phyloP scores from a whole-genome alignment of 208 protist genomes.

The Phytomonas francai region DNA sequence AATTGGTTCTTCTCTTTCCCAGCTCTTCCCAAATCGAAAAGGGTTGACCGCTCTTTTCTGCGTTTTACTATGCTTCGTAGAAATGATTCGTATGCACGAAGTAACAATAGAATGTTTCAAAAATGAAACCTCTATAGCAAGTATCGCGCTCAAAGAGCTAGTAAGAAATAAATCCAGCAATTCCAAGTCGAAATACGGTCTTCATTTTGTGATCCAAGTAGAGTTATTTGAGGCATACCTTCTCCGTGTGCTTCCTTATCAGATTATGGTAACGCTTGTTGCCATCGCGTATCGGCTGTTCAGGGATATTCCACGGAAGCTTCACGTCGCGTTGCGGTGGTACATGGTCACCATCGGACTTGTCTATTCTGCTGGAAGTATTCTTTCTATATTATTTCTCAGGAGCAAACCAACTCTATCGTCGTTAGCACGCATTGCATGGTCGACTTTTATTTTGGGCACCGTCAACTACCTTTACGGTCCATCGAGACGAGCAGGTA shows the following conservation, averaged over 20 bases:
- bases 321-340: constrained; percentile 70
- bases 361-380: constrained; percentile 25
- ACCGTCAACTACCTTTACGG: constrained; percentile 83
- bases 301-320: constrained; percentile 48
- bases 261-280: constrained; percentile 34
- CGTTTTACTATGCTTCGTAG: constrained; percentile 31
- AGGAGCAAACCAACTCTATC: no score
- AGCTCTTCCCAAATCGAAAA: constrained; percentile 47
- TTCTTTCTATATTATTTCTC: constrained; percentile 48
- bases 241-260: constrained; percentile 21
- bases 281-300: constrained; percentile 40
- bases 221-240: constrained; percentile 49
- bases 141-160: constrained; percentile 16
- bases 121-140: constrained; percentile 19
- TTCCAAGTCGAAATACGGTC: constrained; percentile 36
- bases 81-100: constrained; percentile 20
- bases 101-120: constrained; percentile 23
- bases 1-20: constrained; percentile 25
- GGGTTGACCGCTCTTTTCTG: constrained; percentile 18
- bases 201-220: constrained; percentile 73
- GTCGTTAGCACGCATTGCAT: constrained; percentile 18
- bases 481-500: constrained; percentile 60
- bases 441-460: constrained; percentile 40
- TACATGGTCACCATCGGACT: constrained; percentile 63
- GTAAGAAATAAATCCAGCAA: constrained; percentile 27